Conservation (phyloP, 2,329 filamentous ascomycete genomes). For the Neurospora sp. region DNA sequence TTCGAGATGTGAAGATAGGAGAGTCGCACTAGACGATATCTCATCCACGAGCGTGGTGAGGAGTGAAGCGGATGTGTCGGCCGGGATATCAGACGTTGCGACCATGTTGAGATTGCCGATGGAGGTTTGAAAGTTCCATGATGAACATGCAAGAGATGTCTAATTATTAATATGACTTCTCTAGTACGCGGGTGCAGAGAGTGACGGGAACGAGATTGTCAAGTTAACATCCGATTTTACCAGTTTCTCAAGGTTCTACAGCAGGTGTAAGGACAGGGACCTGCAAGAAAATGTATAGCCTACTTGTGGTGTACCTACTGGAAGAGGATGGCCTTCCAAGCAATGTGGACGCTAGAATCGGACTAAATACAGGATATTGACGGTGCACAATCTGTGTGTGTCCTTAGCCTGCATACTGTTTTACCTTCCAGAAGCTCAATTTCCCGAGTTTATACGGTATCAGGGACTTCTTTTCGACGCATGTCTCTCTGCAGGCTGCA, state of each 20-base stretch:
- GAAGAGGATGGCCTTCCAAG: background rate
- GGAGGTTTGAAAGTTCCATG: background rate
- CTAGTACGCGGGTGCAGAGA: background rate
- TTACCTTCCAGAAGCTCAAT: no score
- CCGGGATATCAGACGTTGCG: background rate
- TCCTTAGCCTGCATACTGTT: no score
- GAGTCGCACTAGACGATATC: slow-evolving; percentile 2
- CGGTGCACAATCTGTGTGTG: no score
- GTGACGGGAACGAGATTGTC: background rate
- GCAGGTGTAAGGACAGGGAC: background rate
- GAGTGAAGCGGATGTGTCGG: background rate
- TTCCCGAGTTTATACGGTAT: background rate
- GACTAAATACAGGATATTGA: no score
- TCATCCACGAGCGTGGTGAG: slow-evolving; percentile 5
- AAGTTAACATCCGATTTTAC: background rate
- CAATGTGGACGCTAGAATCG: no score
- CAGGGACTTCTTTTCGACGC: background rate
- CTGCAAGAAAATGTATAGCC: background rate
- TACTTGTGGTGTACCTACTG: background rate
- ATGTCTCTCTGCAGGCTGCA: background rate
- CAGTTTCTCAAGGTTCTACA: background rate
- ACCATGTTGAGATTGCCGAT: background rate
- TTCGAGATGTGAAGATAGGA: slow-evolving; percentile 1
- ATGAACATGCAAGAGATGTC: background rate
- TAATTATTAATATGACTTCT: background rate